Evolutionary conservation across 1,284 basidiomycete species (phyloP).

Genomic region (Agroathelia rolfsii): DNA sequence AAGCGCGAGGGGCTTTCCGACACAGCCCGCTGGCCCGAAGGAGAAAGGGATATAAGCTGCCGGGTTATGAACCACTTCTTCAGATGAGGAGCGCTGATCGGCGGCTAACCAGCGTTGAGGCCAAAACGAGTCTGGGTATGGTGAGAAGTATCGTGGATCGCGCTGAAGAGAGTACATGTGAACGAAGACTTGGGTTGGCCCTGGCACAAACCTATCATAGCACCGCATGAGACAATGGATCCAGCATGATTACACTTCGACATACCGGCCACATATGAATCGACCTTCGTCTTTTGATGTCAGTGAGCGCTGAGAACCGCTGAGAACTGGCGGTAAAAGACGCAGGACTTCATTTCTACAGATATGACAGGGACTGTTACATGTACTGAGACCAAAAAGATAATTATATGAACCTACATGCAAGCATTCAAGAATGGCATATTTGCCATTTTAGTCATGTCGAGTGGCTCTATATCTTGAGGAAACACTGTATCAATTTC

Average conservation of each 20-base stretch:
- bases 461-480: conserved; percentile 16
- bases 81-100: conserved; percentile 19
- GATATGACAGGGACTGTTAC: not conserved
- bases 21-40: conserved; percentile 22
- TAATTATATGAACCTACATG: conserved; percentile 15
- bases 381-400: conserved; percentile 6
- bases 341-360: conserved; percentile 15
- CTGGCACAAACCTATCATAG: conserved; percentile 32
- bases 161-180: conserved; percentile 38
- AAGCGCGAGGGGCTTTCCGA: conserved; percentile 25
- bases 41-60: conserved; percentile 25
- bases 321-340: conserved; percentile 13
- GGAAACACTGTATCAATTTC: conserved; percentile 15
- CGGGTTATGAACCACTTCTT: conserved; percentile 19
- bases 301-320: conserved; percentile 7
- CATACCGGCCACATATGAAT: not conserved
- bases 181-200: conserved; percentile 36
- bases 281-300: not conserved
- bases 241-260: not conserved
- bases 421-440: conserved; percentile 22
- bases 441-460: conserved; percentile 13
- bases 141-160: conserved; percentile 27
- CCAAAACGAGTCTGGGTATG: conserved; percentile 28
- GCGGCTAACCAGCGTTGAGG: conserved; percentile 32
- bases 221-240: not conserved